Percentiles rank a stretch among this genome's conserved stretches.
These are phyloP conservation scores for Mycosphaerella sp. DNA, from an alignment of 2,329 filamentous ascomycete genomes.

Conservation along the genomic window DNA sequence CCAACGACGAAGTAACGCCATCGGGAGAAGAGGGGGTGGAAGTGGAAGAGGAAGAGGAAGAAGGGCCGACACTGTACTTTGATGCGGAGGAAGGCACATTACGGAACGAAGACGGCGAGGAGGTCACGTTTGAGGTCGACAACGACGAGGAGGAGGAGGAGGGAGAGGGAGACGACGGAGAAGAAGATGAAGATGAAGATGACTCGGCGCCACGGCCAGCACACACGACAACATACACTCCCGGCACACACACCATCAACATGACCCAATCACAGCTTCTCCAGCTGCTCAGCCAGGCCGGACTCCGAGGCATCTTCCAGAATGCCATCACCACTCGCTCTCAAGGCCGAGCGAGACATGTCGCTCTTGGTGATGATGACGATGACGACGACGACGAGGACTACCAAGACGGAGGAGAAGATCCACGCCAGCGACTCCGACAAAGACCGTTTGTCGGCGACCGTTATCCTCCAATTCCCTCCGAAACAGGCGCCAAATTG, in stretches of 20 bases:
- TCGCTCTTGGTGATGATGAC: conserved; percentile 25
- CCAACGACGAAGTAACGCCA: conserved; percentile 35
- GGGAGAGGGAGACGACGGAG: conserved; percentile 24
- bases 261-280: conserved; percentile 44
- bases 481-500: conserved; percentile 64
- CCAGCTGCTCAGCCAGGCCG: conserved; percentile 49
- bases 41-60: conserved; percentile 38
- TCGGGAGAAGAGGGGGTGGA: conserved; percentile 34
- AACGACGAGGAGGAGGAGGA: conserved; percentile 27
- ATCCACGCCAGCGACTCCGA: conserved; percentile 39
- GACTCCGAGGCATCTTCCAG: conserved; percentile 49
- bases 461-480: conserved; percentile 78
- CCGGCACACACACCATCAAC: conserved; percentile 22
- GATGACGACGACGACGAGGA: conserved; percentile 34
- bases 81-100: conserved; percentile 37
- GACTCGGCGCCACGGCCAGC: conserved; percentile 21
- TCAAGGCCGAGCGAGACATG: conserved; percentile 21
- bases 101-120: conserved; percentile 25
- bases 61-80: conserved; percentile 36
- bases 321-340: conserved; percentile 26
- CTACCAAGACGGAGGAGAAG: conserved; percentile 35
- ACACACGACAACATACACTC: conserved; percentile 9
- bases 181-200: conserved; percentile 29
- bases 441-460: conserved; percentile 42
- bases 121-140: conserved; percentile 25